phyloP scores from a whole-genome alignment of 441 rosid species.

The Adansonia gregorii region DNA sequence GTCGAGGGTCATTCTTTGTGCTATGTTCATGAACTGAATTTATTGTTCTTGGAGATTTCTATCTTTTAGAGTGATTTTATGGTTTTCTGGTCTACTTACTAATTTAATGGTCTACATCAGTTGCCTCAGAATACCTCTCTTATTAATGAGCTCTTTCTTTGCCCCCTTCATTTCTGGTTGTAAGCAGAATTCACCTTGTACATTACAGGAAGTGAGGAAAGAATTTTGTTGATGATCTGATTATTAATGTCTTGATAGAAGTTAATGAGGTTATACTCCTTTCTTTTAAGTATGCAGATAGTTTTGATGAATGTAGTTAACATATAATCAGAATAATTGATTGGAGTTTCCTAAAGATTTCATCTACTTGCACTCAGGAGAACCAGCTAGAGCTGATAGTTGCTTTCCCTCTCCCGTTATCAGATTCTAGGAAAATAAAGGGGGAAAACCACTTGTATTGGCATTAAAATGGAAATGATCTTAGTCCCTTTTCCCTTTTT shows the following conservation, averaged over 20 bases:
- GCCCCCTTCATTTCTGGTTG: background rate
- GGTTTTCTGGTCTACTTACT: background rate
- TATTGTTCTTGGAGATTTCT: background rate
- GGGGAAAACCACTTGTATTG: background rate
- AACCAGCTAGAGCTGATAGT: background rate
- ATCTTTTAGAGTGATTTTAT: background rate
- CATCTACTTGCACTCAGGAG: background rate
- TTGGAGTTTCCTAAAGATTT: background rate
- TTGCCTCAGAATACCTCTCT: background rate
- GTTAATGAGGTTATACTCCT: background rate
- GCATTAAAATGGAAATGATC: background rate
- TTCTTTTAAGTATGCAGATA: background rate
- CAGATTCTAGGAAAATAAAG: background rate
- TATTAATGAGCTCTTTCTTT: background rate
- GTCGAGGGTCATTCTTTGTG: background rate
- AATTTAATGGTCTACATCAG: background rate
- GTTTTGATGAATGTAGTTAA: background rate
- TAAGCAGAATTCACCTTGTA: background rate
- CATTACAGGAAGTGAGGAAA: background rate
- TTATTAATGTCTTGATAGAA: background rate
- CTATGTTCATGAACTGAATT: background rate
- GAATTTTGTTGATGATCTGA: background rate
- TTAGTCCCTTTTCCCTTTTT: background rate
- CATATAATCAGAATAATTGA: background rate
- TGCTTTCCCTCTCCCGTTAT: background rate